Evolutionary conservation across 805 yeast genomes (phyloP).

Genomic region (Lipomyces yamanashiensis): DNA sequence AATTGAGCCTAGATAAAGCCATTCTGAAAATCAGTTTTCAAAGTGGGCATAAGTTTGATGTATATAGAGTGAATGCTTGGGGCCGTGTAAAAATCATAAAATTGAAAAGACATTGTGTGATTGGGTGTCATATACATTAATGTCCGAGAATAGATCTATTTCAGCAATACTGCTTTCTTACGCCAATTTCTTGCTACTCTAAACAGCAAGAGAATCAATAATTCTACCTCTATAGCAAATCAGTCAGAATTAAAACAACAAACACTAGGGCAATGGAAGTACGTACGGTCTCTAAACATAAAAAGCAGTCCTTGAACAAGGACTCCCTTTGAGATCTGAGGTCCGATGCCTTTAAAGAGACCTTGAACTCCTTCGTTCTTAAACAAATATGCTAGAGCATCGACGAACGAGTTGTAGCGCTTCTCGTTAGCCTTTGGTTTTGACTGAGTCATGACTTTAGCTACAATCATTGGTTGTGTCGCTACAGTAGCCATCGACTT

Average conservation of each 20-base stretch:
- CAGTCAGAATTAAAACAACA: constrained; percentile 40
- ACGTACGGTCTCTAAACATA: constrained; percentile 69
- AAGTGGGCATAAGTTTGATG: too few relatives aligned
- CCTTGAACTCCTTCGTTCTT: constrained; percentile 66
- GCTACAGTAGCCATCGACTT: constrained; percentile 78
- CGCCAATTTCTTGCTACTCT: constrained; percentile 29
- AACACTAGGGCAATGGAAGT: neutral
- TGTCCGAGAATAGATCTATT: neutral
- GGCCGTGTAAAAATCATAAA: neutral
- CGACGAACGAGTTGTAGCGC: constrained; percentile 56
- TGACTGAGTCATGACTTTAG: constrained; percentile 79
- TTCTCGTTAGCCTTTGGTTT: constrained; percentile 48
- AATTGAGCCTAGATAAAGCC: constrained; percentile 16
- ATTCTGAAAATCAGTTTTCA: too few relatives aligned
- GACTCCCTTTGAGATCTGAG: constrained; percentile 80
- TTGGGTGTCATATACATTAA: neutral
- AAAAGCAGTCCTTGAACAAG: constrained; percentile 83
- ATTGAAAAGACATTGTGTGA: neutral
- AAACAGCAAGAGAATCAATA: constrained; percentile 36
- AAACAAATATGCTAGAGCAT: constrained; percentile 65
- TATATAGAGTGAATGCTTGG: neutral
- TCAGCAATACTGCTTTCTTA: constrained; percentile 8
- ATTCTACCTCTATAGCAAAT: constrained; percentile 39
- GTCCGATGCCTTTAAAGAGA: constrained; percentile 78
- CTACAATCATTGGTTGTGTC: constrained; percentile 84